These are phyloP conservation scores for Alternaria alternata DNA, from an alignment of 2,329 filamentous ascomycete species.

Conservation along the genomic window DNA sequence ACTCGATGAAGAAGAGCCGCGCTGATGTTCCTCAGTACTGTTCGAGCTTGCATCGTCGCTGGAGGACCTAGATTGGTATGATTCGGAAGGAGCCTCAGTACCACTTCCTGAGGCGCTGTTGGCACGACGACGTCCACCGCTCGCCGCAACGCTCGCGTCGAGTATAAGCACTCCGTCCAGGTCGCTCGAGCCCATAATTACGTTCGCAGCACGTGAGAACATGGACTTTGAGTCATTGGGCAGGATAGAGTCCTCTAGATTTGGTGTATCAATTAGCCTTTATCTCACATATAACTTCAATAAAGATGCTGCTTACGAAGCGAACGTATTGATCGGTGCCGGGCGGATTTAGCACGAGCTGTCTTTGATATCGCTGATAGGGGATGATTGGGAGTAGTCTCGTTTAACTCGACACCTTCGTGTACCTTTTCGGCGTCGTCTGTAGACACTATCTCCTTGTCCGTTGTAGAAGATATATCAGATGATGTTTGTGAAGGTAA, in stretches of 20 bases:
- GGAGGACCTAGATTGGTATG: slow-evolving; percentile 24
- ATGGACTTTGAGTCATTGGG: slow-evolving; percentile 40
- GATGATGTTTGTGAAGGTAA: background rate
- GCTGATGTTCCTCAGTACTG: background rate
- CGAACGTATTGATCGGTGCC: slow-evolving; percentile 23
- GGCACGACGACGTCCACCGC: slow-evolving; percentile 20
- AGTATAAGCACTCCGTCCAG: slow-evolving; percentile 47
- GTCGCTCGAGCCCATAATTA: slow-evolving; percentile 44
- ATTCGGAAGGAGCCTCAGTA: slow-evolving; percentile 13
- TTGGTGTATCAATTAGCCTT: background rate
- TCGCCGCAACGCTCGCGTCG: slow-evolving; percentile 43
- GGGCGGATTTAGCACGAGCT: slow-evolving; percentile 14
- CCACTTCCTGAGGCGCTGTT: slow-evolving; percentile 13
- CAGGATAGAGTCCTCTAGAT: slow-evolving; percentile 35
- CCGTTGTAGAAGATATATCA: background rate
- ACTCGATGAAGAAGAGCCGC: slow-evolving; percentile 5
- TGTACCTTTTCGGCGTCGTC: background rate
- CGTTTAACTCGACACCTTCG: background rate
- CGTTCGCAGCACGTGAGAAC: slow-evolving; percentile 45
- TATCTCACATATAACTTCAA: too few species aligned
- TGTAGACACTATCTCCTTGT: background rate
- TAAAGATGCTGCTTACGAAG: slow-evolving; percentile 18
- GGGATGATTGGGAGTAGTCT: background rate
- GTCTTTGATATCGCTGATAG: background rate
- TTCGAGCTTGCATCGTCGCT: slow-evolving; percentile 23